Evolutionary conservation across 768 basidiomycete genomes (phyloP), one percentile per base, ranked within the genome.

Genomic region (Trametes sanguinea): DNA sequence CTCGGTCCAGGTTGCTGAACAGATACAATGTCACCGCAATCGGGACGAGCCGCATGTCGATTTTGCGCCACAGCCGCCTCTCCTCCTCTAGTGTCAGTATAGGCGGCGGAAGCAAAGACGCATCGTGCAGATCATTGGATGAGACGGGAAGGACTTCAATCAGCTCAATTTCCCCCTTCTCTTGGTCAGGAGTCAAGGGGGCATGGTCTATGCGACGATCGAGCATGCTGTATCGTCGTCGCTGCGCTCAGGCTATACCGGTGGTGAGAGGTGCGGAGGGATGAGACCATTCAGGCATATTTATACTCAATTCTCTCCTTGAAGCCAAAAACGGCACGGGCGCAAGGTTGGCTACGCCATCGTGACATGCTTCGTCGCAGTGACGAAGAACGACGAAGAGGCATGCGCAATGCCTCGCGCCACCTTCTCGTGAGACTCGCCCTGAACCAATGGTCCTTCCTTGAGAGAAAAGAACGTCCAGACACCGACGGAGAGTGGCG

Each of bases 11-110:
- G 63, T 71, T 72, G 10, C 69, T 69, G 11, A 58, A 57, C 6
- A 74, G 64, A 50, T 74, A 74, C 67, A 74, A 68, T 22, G 71
- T 2, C 2, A 69, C 68, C 10, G 72, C 48, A 29, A 73, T 72
- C 13, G 73, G 73, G 60, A 74, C 67, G 8, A 74, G 61, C 29
- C 70, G 65, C 33, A 67, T 32, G 56, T 74, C 73, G 35, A 74
- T 59, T 57, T 72, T 74, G 27, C 69, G 65, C 64, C 70, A 74
- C 6, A 72, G 42, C 14, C 46, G 60, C 58, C 72, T 77, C 74
- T 88, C 84, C 60, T 66, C 55, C 39, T 60, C 65, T 5, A 71
- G 71, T 0, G 81, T 81, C n/a, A 84, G 63, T 6, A 60, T 53
- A n/a, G 81, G 81, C 2, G 22, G 81, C 80, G 0, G 77, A 76